Evolutionary conservation across 2,329 filamentous ascomycete species (phyloP), one percentile per base, ranked within the genome.

Genomic region (Colletotrichum eremochloae): DNA sequence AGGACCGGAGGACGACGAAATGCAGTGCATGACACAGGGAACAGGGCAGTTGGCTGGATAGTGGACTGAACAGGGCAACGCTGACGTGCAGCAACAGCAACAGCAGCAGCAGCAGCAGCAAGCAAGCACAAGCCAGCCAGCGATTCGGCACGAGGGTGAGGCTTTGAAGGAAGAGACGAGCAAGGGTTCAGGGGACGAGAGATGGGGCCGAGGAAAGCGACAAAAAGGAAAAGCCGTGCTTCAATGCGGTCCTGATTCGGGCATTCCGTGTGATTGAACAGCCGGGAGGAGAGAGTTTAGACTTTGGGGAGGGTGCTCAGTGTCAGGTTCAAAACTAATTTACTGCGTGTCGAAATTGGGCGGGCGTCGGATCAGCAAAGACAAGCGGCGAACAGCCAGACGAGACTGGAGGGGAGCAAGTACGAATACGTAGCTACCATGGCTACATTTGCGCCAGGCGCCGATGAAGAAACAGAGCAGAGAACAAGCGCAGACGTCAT

Each of bases 391-490:
- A 24, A 1, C 15, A 24, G 36, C 1, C 15, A 46, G 44, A 46
- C 44, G 33, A 33, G 62, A 56, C 24, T 24, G 24, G 1, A 24
- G 38, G 38, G 48, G n/a, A 50, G 42, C 14, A 46, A n/a, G 44
- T 46, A 14, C 42, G 42, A 44, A 20, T 44, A 6, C 14, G 18
- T 42, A 42, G 42, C 5, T 44, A 44, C 14, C 3, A 44, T 18
- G 1, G 24, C 24, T 33, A 33, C 12, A 53, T 55, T 62, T 46
- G 33, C 11, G 64, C 36, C 15, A 52, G 67, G 55, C 15, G 55
- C 65, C 46, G 66, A 72, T 69, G 69, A 72, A 69, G 69, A 72
- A 53, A 72, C 60, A 9, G 53, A 48, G 66, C 46, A 48, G 46
- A 48, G 46, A 46, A n/a, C 8, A n/a, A 61, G 55, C 58, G 55